Evolutionary conservation across 2,329 filamentous ascomycete species (phyloP).

Genomic region (Xylariaceae sp.): DNA sequence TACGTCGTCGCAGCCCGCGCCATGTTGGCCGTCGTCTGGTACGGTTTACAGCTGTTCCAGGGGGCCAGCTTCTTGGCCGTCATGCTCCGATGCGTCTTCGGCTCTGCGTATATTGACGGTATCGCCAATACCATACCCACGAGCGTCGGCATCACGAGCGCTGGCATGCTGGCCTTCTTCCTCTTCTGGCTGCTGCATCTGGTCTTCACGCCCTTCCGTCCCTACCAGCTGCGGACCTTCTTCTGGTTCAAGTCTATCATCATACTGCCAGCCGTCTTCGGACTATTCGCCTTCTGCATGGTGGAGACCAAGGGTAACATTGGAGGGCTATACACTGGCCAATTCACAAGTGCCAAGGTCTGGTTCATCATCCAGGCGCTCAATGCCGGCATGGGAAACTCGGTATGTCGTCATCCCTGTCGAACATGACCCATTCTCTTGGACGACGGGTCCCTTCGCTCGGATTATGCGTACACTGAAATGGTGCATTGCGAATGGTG

Average conservation of each 20-base stretch:
- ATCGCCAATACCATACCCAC: background rate
- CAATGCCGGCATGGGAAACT: background rate
- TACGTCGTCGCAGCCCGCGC: background rate
- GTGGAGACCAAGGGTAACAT: background rate
- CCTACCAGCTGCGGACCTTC: background rate
- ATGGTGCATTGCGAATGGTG: no score
- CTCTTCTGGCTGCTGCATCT: background rate
- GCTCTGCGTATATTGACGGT: background rate
- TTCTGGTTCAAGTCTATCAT: background rate
- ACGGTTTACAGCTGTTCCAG: no score
- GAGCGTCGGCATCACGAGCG: background rate
- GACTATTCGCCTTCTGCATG: background rate
- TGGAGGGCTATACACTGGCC: background rate
- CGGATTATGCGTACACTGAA: no score
- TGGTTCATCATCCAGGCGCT: background rate
- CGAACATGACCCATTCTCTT: no score
- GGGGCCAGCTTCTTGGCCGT: background rate
- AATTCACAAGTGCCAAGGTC: background rate
- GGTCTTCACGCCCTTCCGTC: background rate
- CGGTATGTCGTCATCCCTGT: no score
- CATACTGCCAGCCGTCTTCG: background rate
- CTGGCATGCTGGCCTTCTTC: background rate
- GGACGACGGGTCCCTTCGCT: no score
- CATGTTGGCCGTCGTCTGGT: no score
- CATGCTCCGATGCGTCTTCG: background rate